Evolutionary conservation across 2,329 filamentous ascomycete species (phyloP).

Genomic region (Cryphonectria radicalis): DNA sequence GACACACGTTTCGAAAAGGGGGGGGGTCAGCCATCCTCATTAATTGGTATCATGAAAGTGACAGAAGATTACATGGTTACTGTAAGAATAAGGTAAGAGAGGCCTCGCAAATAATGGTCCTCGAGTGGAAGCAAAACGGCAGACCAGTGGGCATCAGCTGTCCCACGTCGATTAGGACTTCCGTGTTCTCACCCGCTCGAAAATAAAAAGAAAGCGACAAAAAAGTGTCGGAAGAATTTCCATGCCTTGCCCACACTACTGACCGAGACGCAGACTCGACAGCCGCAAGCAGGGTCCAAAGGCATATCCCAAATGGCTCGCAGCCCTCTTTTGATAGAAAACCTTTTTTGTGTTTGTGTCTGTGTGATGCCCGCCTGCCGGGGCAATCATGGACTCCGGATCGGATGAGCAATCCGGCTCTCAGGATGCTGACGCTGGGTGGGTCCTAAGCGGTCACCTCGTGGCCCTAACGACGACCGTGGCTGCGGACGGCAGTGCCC

Average conservation of each 20-base stretch:
- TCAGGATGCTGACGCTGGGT: conserved; percentile 14
- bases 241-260: conserved; percentile 20
- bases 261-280: conserved; percentile 25
- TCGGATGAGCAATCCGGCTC: conserved; percentile 17
- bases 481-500: conserved; percentile 85
- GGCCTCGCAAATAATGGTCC: conserved; percentile 24
- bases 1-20: conserved; percentile 29
- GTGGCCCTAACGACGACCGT: conserved; percentile 77
- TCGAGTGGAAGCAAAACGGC: conserved; percentile 22
- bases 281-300: conserved; percentile 26
- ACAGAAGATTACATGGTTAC: conserved; percentile 54
- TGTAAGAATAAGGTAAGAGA: conserved; percentile 28
- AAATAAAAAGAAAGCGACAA: conserved; percentile 28
- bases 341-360: conserved; percentile 13
- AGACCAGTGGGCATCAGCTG: conserved; percentile 21
- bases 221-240: conserved; percentile 25
- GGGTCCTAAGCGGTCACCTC: conserved; percentile 32
- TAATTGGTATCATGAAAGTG: conserved; percentile 55
- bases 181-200: conserved; percentile 24
- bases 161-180: conserved; percentile 22
- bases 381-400: conserved; percentile 23
- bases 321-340: conserved; percentile 25
- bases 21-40: conserved; percentile 41
- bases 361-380: conserved; percentile 20
- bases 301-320: conserved; percentile 26